Evolutionary conservation across 2,329 filamentous ascomycete genomes (phyloP), one percentile per base, ranked within the genome.

Genomic region (Beauveria rudraprayagi): DNA sequence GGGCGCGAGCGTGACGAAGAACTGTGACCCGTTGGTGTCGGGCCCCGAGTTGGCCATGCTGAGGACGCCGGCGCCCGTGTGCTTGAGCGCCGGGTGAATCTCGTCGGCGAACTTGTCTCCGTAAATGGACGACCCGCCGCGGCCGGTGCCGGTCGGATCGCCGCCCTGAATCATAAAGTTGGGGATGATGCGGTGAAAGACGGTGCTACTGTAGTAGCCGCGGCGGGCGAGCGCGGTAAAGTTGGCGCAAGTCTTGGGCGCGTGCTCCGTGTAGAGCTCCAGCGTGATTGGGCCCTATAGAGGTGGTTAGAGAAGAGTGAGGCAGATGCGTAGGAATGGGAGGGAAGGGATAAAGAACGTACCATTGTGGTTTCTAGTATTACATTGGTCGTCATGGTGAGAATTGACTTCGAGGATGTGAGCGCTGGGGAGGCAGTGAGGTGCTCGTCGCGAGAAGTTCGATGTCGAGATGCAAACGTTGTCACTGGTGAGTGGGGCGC

Each of bases 141-240:
- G 86, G 57, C 94, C 94, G 1, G 92, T 97, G 63, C 92, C 93
- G 0, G 93, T 96, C 1, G 93, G 93, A 74, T 99, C 94, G 62
- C 93, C 92, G 64, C 89, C 90, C 78, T 97, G 93, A 62, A 96
- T 82, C 93, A 99, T 97, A 80, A 99, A 99, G 76, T 91, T 86
- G 57, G 91, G 87, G 70, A 99, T 97, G 68, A 97, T 87, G 73
- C 94, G 92, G 80, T 97, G 94, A 82, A 97, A 93, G 70, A 92
- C 78, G 63, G 90, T 85, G 71, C 77, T 79, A 77, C 94, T 85
- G 83, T 96, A 99, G 83, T 97, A 97, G 67, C 90, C 90, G 67
- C 92, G 83, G 64, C 83, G 78, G 22, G 87, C 85, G 57, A 97
- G 90, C 5, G 89, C 90, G 28, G 82, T 73, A 77, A 97, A 97